Evolutionary conservation across 306 rosid species (phyloP).

Genomic region (Trifolium subterraneum): DNA sequence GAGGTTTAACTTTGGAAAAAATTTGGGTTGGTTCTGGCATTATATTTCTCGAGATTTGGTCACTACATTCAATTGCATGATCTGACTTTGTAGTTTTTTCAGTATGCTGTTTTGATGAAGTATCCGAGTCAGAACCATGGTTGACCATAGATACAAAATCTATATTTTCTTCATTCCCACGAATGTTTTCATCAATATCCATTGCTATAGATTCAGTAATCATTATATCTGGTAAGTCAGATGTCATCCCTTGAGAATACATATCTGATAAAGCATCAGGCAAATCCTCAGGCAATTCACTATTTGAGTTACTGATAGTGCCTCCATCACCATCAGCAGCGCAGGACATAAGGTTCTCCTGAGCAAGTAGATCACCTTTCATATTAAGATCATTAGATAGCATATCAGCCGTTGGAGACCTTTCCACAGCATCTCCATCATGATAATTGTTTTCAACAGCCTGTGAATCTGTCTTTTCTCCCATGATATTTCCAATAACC

Average conservation of each 20-base stretch:
- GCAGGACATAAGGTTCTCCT: slow-evolving; percentile 42
- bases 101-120: slow-evolving; percentile 43
- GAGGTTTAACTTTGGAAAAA: slow-evolving; percentile 49
- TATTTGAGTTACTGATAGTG: slow-evolving; percentile 48
- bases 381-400: slow-evolving; percentile 49
- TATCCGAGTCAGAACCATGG: slow-evolving; percentile 45
- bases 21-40: slow-evolving; percentile 52
- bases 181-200: slow-evolving; percentile 44
- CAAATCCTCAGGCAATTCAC: slow-evolving; percentile 54
- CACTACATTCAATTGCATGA: slow-evolving; percentile 42
- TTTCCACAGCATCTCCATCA: slow-evolving; percentile 42
- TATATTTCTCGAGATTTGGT: slow-evolving; percentile 47
- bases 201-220: slow-evolving; percentile 43
- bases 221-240: slow-evolving; percentile 46
- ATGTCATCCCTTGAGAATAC: slow-evolving; percentile 52
- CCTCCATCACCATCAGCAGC: slow-evolving; percentile 45
- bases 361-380: slow-evolving; percentile 53
- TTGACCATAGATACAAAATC: slow-evolving; percentile 48
- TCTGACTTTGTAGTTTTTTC: slow-evolving; percentile 42
- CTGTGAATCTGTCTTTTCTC: slow-evolving; percentile 45
- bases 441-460: slow-evolving; percentile 47
- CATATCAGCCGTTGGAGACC: slow-evolving; percentile 48
- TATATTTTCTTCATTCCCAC: slow-evolving; percentile 48
- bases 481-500: slow-evolving; percentile 43
- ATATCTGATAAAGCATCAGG: slow-evolving; percentile 46